These are phyloP conservation scores for Balansia obtecta DNA, from an alignment of 2,329 filamentous ascomycete genomes.

Conservation along the genomic window DNA sequence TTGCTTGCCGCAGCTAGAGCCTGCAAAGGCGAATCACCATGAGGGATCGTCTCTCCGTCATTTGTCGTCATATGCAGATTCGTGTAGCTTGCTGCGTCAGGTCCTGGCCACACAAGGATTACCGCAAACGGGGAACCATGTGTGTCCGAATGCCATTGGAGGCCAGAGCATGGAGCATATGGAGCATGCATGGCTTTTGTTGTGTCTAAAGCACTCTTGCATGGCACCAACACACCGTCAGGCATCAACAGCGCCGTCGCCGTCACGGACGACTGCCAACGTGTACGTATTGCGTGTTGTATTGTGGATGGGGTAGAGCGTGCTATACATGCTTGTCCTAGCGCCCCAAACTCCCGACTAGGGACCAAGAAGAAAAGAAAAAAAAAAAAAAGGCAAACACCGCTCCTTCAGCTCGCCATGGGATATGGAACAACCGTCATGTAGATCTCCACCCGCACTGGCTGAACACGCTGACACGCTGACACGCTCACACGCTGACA, in stretches of 20 bases:
- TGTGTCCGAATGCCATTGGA: not conserved
- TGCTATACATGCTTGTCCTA: not conserved
- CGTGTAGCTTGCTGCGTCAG: not conserved
- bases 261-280: not conserved
- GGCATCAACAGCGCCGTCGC: not conserved
- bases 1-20: not conserved
- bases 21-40: not conserved
- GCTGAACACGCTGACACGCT: not conserved
- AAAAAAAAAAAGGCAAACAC: not conserved
- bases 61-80: slow-evolving; percentile 1
- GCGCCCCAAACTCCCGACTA: not conserved
- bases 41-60: not conserved
- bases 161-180: not conserved
- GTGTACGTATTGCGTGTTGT: no score
- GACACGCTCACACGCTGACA: no score
- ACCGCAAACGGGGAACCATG: not conserved
- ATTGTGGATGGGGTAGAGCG: not conserved
- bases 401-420: not conserved
- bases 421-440: not conserved
- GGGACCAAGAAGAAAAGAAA: not conserved
- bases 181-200: slow-evolving; percentile 1
- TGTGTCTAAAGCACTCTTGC: not conserved
- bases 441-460: not conserved
- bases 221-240: slow-evolving; percentile 4
- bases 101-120: not conserved